Conservation (phyloP, 768 basidiomycete species). For the Naematelia aurantialba region DNA sequence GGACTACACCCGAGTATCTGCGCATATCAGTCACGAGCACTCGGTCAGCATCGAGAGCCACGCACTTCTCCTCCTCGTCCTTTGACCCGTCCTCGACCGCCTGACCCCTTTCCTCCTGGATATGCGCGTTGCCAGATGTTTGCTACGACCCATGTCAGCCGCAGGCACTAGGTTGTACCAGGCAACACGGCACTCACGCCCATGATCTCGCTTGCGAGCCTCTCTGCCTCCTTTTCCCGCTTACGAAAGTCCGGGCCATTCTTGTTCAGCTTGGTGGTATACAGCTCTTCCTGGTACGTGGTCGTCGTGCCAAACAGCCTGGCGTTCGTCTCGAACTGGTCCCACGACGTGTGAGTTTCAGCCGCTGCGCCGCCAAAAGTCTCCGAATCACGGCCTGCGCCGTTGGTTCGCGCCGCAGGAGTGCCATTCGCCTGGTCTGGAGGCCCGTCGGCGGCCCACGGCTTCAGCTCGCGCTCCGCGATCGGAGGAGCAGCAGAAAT, state of each 20-base stretch:
- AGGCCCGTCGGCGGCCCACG: slow-evolving; percentile 31
- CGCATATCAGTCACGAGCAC: background rate
- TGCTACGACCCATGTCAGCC: slow-evolving; percentile 12
- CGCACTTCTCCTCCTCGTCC: slow-evolving; percentile 96
- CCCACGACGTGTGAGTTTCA: slow-evolving; percentile 35
- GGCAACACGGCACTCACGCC: slow-evolving; percentile 58
- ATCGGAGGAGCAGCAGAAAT: slow-evolving; percentile 26
- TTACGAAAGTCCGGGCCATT: slow-evolving; percentile 80
- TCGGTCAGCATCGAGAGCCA: slow-evolving; percentile 6
- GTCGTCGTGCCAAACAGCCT: slow-evolving; percentile 85
- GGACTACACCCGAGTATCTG: slow-evolving; percentile 52
- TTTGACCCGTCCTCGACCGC: slow-evolving; percentile 62
- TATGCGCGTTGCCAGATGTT: slow-evolving; percentile 67
- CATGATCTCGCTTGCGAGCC: slow-evolving; percentile 85
- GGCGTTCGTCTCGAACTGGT: slow-evolving; percentile 49
- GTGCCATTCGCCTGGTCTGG: slow-evolving; percentile 10
- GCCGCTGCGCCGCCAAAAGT: slow-evolving; percentile 34
- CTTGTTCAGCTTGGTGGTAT: slow-evolving; percentile 90
- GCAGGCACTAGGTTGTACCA: background rate
- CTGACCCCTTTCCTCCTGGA: slow-evolving; percentile 77
- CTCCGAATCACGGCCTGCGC: slow-evolving; percentile 29
- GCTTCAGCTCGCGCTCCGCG: slow-evolving; percentile 38
- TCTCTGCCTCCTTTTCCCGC: slow-evolving; percentile 78
- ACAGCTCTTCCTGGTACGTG: slow-evolving; percentile 85
- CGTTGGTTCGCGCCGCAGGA: slow-evolving; percentile 7